phyloP scores from a whole-genome alignment of 202 grass and related monocot genomes.

The Setaria viridis region DNA sequence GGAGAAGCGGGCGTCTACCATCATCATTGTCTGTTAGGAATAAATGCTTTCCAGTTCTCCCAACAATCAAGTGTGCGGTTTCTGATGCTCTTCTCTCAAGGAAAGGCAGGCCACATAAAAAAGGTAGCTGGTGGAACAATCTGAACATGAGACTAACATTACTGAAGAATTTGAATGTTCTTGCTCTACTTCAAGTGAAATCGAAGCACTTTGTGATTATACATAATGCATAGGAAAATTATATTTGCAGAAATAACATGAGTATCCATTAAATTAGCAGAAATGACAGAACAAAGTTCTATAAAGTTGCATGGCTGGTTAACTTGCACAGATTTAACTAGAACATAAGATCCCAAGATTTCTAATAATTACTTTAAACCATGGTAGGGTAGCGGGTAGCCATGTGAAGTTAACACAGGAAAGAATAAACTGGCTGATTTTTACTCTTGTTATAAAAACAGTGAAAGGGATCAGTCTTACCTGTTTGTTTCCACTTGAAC shows the following conservation, averaged over 20 bases:
- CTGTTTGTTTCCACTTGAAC: conserved; percentile 97
- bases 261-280: conserved; percentile 6
- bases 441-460: conserved; percentile 38
- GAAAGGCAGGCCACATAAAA: conserved; percentile 97
- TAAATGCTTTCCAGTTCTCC: conserved; percentile 95
- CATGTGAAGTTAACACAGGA: conserved; percentile 30
- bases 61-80: conserved; percentile 94
- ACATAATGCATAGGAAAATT: background rate
- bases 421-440: conserved; percentile 14
- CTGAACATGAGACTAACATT: conserved; percentile 84
- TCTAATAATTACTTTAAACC: conserved; percentile 27
- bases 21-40: conserved; percentile 94
- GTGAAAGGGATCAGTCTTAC: conserved; percentile 44
- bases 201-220: background rate
- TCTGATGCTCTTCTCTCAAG: conserved; percentile 90
- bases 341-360: conserved; percentile 23
- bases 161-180: conserved; percentile 61
- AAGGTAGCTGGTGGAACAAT: conserved; percentile 91
- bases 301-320: background rate
- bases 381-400: conserved; percentile 5
- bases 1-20: conserved; percentile 74
- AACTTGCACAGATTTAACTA: conserved; percentile 3
- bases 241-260: background rate
- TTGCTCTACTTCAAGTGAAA: conserved; percentile 53
- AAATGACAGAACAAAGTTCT: background rate